Evolutionary conservation across 2,329 filamentous ascomycete species (phyloP), one percentile per base, ranked within the genome.

Genomic region (Zasmidium angulare): DNA sequence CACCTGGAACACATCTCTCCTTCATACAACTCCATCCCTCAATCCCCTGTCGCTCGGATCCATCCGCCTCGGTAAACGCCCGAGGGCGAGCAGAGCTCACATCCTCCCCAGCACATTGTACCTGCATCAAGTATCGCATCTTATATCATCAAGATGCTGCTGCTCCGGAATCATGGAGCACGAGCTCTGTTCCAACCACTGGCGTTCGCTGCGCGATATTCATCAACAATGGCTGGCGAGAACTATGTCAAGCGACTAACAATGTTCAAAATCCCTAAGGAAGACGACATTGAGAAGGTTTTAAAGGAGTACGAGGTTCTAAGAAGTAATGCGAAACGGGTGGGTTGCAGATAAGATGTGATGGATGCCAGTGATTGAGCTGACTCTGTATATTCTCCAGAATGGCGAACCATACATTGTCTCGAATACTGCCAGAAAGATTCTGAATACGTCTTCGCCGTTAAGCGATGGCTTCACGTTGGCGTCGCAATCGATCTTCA

Each of bases 401-500:
- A 81, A 89, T 66, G 87, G 86, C 62, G 85, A 88, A 70, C 86
- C 86, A 0, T 91, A 91, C 72, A 89, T 91, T 66, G 74, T 85
- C 43, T 81, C 80, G 58, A 71, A 70, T 29, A 64, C 63, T 12
- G 63, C 67, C 17, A 55, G 66, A 11, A 61, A 60, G 21, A 59
- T 71, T 26, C 36, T 69, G 46, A 71, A 71, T 49, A 68, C 66
- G 14, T 59, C 56, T 3, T 69, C 67, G 21, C 78, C 82, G 19
- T 83, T 87, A 31, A 81, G 80, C 63, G 83, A 88, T 71, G 88
- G 87, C 49, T 89, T 81, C 76, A 90, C 86, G 3, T 69, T 90
- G 55, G 80, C 84, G 20, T 84, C 83, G 56, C 84, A 87, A 72
- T 86, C 83, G 36, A 81, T 85, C 55, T 91, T 91, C 70, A 81